Evolutionary conservation across 805 yeast genomes (phyloP), one percentile per base, ranked within the genome.

Genomic region (Candida odintsovae): DNA sequence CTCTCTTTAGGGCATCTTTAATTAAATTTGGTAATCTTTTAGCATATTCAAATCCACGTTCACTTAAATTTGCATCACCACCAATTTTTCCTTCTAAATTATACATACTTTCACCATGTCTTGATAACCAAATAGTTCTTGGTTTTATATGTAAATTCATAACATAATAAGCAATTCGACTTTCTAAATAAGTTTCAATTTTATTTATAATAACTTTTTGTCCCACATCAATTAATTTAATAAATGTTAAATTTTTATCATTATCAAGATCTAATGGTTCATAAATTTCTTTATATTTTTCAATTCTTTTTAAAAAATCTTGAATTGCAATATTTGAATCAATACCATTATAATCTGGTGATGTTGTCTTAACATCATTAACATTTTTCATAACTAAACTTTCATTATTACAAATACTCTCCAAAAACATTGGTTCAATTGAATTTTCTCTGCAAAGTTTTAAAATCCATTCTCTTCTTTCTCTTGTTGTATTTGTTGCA

Each of bases 101-200:
- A 69, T 83, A 94, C 62, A 82, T 82, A 3, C 95, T 85, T 68
- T 94, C 99, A 23, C 99, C 99, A 61, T 94, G 99, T 57, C 99
- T 79, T 42, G 96, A 87, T 42, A 94, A 73, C 92, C 96, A 94
- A 50, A 94, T 90, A 52, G 84, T 78, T 52, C 98, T 77, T 23
- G 97, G 96, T 63, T 88, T 87, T 56, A 90, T 86, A 64, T 90
- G 97, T 55, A 94, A 71, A 61, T 94, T 94, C 97, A 94, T 90
- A 38, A 94, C 88, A 63, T 90, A 94, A 67, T 90, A 94, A 18
- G 90, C 97, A 52, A 94, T 90, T 58, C 97, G 78, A 51, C 94
- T 83, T 65, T 94, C 95, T 58, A 92, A 70, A 63, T 94, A 94
- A 21, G 90, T 81, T 63, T 87, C 89, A 54, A 94, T 90, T 50